Evolutionary conservation across 352 stramenopile genomes (phyloP).

Genomic region (Phytophthora chlamydospora): DNA sequence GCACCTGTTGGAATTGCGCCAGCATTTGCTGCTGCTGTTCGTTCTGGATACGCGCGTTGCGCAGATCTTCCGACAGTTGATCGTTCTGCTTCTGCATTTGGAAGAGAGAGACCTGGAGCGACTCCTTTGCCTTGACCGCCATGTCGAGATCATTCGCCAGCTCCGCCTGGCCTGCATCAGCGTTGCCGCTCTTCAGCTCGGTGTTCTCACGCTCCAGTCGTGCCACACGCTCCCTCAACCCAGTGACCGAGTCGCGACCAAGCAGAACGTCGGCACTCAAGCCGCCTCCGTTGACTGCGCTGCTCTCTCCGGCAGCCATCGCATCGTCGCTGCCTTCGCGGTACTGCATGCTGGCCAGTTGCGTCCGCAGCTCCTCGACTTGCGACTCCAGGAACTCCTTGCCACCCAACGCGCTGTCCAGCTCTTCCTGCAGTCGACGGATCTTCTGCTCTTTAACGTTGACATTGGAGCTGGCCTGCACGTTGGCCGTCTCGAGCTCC

Average conservation of each 20-base stretch:
- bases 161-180: conserved; percentile 53
- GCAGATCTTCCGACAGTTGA: conserved; percentile 70
- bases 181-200: conserved; percentile 61
- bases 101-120: conserved; percentile 66
- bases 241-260: conserved; percentile 65
- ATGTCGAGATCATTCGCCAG: conserved; percentile 80
- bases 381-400: conserved; percentile 90
- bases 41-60: conserved; percentile 41
- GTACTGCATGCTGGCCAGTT: conserved; percentile 67
- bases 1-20: conserved; percentile 32
- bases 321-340: conserved; percentile 46
- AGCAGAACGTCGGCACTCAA: conserved; percentile 69
- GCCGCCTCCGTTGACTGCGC: conserved; percentile 34
- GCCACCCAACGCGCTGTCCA: conserved; percentile 77
- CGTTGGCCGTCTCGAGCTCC: conserved; percentile 82
- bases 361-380: conserved; percentile 75
- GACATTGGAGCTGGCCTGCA: conserved; percentile 77
- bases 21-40: conserved; percentile 39
- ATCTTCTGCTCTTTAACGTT: conserved; percentile 87
- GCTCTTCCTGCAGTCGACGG: conserved; percentile 81
- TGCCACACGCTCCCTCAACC: conserved; percentile 63
- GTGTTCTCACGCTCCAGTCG: conserved; percentile 81
- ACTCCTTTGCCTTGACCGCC: conserved; percentile 75
- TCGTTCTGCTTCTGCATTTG: conserved; percentile 83
- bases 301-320: conserved; percentile 43